Percentiles rank a stretch among this genome's conserved stretches.
phyloP scores from a whole-genome alignment of 257 asterid species.

The Solanum boliviense region DNA sequence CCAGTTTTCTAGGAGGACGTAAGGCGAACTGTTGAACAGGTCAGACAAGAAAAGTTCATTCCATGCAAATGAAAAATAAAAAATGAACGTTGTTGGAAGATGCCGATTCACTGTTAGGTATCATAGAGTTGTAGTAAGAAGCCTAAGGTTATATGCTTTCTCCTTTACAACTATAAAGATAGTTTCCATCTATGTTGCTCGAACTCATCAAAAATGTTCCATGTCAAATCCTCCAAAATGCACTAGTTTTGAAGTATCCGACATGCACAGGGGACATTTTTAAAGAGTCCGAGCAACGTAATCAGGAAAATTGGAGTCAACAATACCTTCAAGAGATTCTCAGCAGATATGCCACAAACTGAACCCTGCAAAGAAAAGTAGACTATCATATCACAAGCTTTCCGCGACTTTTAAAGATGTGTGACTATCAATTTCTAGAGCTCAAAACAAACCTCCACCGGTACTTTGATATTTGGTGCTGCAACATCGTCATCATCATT shows the following conservation, averaged over 20 bases:
- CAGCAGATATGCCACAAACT: background rate
- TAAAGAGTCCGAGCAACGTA: background rate
- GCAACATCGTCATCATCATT: background rate
- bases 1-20: conserved; percentile 74
- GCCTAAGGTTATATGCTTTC: background rate
- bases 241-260: background rate
- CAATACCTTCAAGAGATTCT: background rate
- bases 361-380: background rate
- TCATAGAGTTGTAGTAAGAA: background rate
- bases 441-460: background rate
- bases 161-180: background rate
- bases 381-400: background rate
- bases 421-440: background rate
- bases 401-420: background rate
- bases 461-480: background rate
- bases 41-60: background rate
- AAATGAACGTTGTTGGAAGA: background rate
- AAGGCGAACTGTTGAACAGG: conserved; percentile 42
- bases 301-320: background rate
- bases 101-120: background rate
- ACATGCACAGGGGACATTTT: background rate
- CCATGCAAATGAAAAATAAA: background rate
- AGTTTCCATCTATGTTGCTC: background rate
- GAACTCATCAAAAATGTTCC: background rate
- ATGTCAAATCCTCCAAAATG: background rate